A percentile compares a stretch with the other conserved stretches of the same genome.
Conservation (phyloP, 23 red algal genomes). For the Pyropia haitanensis region DNA sequence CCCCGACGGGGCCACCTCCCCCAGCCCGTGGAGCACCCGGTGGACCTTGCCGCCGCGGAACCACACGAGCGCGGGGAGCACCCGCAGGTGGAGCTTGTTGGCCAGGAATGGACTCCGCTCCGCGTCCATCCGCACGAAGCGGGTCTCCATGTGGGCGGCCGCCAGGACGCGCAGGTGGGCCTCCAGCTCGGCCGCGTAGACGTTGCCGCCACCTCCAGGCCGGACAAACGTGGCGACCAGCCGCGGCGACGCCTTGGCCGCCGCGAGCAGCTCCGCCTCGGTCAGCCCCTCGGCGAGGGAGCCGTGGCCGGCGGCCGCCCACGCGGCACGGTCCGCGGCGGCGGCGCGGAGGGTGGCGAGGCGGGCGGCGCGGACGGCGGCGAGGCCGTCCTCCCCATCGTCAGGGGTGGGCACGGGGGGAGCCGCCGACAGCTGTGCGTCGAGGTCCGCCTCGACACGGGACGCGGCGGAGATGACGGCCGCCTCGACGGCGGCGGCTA, state of each 20-base stretch:
- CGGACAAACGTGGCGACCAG: slow-evolving; percentile 50
- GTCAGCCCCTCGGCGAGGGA: slow-evolving; percentile 16
- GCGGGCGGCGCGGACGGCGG: slow-evolving; percentile 24
- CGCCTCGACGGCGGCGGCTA: slow-evolving; percentile 31
- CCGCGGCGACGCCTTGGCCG: slow-evolving; percentile 30
- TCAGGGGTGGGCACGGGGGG: slow-evolving; percentile 4
- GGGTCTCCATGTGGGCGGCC: slow-evolving; percentile 59
- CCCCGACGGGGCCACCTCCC: slow-evolving; percentile 38
- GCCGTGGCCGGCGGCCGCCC: slow-evolving; percentile 44
- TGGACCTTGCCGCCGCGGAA: slow-evolving; percentile 54
- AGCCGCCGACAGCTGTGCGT: slow-evolving; percentile 29
- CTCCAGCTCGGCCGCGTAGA: slow-evolving; percentile 45
- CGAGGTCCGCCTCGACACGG: slow-evolving; percentile 34
- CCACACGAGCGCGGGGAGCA: slow-evolving; percentile 66
- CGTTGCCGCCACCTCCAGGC: slow-evolving; percentile 16
- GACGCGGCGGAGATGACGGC: slow-evolving; percentile 19
- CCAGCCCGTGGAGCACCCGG: slow-evolving; percentile 61
- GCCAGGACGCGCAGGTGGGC: slow-evolving; percentile 42
- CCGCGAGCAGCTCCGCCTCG: slow-evolving; percentile 56
- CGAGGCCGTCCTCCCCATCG: slow-evolving; percentile 50
- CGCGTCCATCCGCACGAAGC: slow-evolving; percentile 57
- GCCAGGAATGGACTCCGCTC: slow-evolving; percentile 68
- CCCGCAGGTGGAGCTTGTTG: slow-evolving; percentile 48
- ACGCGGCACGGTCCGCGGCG: slow-evolving; percentile 27
- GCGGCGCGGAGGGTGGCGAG: slow-evolving; percentile 39